phyloP scores from a whole-genome alignment of 2,329 filamentous ascomycete genomes.

The Botryosphaeria agaves region DNA sequence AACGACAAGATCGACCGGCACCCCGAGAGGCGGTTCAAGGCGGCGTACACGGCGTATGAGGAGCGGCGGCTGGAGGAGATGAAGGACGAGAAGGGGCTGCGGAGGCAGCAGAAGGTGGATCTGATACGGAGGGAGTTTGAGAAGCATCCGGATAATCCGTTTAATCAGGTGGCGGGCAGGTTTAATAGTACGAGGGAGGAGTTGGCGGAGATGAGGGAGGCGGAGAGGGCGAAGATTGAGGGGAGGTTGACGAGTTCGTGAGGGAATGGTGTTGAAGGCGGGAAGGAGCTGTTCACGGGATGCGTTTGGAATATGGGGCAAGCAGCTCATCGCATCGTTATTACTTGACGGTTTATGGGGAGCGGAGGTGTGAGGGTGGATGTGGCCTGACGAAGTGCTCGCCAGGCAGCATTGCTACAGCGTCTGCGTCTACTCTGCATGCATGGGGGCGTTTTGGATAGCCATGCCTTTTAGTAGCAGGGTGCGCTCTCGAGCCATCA shows the following conservation, averaged over 20 bases:
- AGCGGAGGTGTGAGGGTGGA: not conserved
- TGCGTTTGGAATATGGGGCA: not conserved
- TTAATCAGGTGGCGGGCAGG: conserved; percentile 62
- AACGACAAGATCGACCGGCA: conserved; percentile 66
- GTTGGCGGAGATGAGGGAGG: conserved; percentile 42
- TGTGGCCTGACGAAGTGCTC: not conserved
- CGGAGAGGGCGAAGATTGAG: conserved; percentile 62
- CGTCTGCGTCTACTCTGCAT: no score
- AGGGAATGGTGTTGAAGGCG: not conserved
- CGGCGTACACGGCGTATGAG: conserved; percentile 69
- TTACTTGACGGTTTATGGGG: not conserved
- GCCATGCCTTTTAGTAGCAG: no score
- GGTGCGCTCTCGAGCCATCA: no score
- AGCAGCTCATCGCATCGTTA: not conserved
- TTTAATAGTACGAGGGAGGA: conserved; percentile 74
- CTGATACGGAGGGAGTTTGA: conserved; percentile 84
- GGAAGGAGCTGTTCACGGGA: not conserved
- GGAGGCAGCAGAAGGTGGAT: conserved; percentile 71
- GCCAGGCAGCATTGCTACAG: no score
- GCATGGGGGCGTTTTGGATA: no score
- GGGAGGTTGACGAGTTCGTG: conserved; percentile 34
- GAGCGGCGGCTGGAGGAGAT: conserved; percentile 70
- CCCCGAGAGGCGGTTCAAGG: conserved; percentile 74
- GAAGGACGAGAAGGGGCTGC: conserved; percentile 65
- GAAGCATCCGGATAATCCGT: conserved; percentile 86